Evolutionary conservation across 768 basidiomycete species (phyloP), one percentile per base, ranked within the genome.

Genomic region (Tulasnella sp.): DNA sequence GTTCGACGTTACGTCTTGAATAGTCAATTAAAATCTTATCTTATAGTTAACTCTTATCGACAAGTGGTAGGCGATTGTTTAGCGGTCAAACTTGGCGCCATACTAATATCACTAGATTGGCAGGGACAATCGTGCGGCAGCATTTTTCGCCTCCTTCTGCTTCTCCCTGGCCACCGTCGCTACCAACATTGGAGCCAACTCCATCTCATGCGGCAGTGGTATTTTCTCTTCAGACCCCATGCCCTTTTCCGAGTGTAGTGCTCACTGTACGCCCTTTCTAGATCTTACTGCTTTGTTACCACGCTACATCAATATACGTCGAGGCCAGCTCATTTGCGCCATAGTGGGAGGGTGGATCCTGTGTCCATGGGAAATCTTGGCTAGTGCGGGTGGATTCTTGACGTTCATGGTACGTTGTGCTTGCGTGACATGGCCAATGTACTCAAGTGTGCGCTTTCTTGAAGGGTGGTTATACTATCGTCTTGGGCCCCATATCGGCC

Each of bases 291-390:
- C 34, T 38, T 38, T 38, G 15, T 15, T 38, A 15, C 66, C 60
- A 4, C 75, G 76, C 59, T 92, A 78, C 62, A 79, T 93, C 71
- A 87, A 92, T 67, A 87, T 92, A 62, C 76, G 80, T 53, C 76
- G 91, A 9, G 92, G 92, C 0, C 83, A 83, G 2, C 70, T 87
- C 61, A 73, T 93, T 31, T 91, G 87, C 63, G 86, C 87, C 0
- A 56, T 92, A 46, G 67, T 93, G 4, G 89, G 90, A 2, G 87
- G 87, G 0, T 93, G 91, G 90, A 81, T 77, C 0, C 70, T 89
- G n/a, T 82, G 80, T 62, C 88, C 90, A 2, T 93, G 90, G 91
- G 81, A 90, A 70, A 89, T 93, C 55, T 73, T 92, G 30, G 75
- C 75, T 17, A 74, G 70, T 24, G 87, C 84, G 0, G 73, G 79